Evolutionary conservation across 345 rosid genomes (phyloP).

Genomic region (Pugionium dolabratum): DNA sequence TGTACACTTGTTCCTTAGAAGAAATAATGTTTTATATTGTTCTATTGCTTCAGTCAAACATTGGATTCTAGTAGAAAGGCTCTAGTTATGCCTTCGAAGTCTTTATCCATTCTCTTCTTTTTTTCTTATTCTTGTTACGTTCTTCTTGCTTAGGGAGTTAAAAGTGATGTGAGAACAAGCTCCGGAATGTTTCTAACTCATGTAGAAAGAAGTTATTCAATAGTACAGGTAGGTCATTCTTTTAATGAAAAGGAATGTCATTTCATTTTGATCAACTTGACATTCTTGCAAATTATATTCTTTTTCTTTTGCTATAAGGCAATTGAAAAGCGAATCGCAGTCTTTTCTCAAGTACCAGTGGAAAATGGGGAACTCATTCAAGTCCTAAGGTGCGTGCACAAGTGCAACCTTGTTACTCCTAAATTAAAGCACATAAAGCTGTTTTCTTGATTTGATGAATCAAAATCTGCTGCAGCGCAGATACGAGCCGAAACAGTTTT

Average conservation of each 20-base stretch:
- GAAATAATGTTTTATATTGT: constrained; percentile 6
- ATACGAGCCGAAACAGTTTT: constrained; percentile 81
- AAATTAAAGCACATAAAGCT: constrained; percentile 30
- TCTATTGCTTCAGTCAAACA: constrained; percentile 1
- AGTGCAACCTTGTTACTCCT: constrained; percentile 29
- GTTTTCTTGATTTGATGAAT: constrained; percentile 50
- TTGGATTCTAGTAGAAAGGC: background rate
- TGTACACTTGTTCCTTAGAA: background rate
- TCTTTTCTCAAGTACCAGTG: constrained; percentile 86
- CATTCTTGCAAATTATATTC: background rate
- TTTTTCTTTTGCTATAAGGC: constrained; percentile 50
- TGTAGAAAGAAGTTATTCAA: constrained; percentile 73
- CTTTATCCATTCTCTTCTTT: constrained; percentile 1
- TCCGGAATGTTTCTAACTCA: constrained; percentile 89
- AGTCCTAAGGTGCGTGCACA: constrained; percentile 68
- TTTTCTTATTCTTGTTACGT: background rate
- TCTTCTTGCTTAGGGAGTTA: constrained; percentile 61
- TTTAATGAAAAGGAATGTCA: background rate
- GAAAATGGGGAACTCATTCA: constrained; percentile 97
- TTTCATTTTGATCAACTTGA: background rate
- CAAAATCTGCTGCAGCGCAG: constrained; percentile 86
- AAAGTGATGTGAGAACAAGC: constrained; percentile 91
- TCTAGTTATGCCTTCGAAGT: constrained; percentile 7
- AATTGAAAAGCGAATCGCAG: constrained; percentile 87
- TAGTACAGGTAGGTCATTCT: constrained; percentile 63